These are phyloP conservation scores for Penicillium sp. DNA, from an alignment of 2,329 filamentous ascomycete species.

Conservation along the genomic window DNA sequence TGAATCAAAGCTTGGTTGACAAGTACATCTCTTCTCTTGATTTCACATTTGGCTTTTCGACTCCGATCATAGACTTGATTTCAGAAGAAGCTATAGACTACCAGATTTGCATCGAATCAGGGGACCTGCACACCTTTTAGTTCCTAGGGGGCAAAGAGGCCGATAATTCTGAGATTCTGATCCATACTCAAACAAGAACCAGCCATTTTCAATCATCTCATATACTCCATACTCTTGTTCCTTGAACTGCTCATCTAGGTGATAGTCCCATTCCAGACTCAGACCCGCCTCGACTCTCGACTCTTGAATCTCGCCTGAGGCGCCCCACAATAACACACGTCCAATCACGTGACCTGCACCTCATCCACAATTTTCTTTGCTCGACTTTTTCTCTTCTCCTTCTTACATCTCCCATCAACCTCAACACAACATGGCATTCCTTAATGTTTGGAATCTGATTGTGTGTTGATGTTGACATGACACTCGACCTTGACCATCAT, in stretches of 20 bases:
- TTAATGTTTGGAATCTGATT: conserved; percentile 13
- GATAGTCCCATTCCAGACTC: too few species aligned
- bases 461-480: background rate
- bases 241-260: too few species aligned
- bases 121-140: too few species aligned
- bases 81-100: background rate
- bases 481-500: too few species aligned
- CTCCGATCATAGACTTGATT: background rate
- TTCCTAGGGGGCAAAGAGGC: too few species aligned
- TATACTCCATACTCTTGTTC: too few species aligned
- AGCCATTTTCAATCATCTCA: too few species aligned
- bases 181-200: too few species aligned
- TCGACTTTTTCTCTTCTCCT: conserved; percentile 13
- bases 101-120: background rate
- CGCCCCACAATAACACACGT: conserved; percentile 2
- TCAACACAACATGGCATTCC: conserved; percentile 5
- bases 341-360: conserved; percentile 12
- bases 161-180: too few species aligned
- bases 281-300: background rate
- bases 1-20: conserved; percentile 9
- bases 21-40: conserved; percentile 6
- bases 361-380: conserved; percentile 22
- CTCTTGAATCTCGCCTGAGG: background rate
- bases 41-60: background rate
- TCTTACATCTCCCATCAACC: conserved; percentile 3